phyloP scores from a whole-genome alignment of 1,139 yeast genomes.

The Candida albicans region DNA sequence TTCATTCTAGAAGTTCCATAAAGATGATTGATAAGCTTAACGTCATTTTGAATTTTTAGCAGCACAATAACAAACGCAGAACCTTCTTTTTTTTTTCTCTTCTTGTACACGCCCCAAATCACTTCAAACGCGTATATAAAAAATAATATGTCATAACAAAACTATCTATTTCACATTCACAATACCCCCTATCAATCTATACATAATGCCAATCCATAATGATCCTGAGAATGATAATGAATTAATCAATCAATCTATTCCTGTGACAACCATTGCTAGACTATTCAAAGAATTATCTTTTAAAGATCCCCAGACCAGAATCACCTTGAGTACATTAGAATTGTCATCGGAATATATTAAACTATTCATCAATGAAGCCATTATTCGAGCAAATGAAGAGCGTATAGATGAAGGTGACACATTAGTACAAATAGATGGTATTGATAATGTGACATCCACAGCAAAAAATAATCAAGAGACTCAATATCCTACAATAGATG shows the following conservation, averaged over 20 bases:
- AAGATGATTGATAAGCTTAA: too few species aligned
- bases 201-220: neutral
- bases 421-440: constrained; percentile 30
- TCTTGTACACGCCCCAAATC: too few species aligned
- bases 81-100: too few species aligned
- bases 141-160: too few species aligned
- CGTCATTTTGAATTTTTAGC: too few species aligned
- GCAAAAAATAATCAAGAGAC: constrained; percentile 11
- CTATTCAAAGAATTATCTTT: constrained; percentile 56
- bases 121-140: too few species aligned
- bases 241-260: constrained; percentile 15
- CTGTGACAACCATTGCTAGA: constrained; percentile 53
- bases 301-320: constrained; percentile 45
- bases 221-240: neutral
- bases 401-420: constrained; percentile 34
- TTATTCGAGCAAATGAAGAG: constrained; percentile 59
- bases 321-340: constrained; percentile 50
- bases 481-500: constrained; percentile 20
- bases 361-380: constrained; percentile 64
- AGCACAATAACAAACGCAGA: too few species aligned
- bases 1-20: too few species aligned
- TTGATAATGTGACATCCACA: constrained; percentile 23
- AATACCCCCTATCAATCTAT: neutral
- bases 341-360: constrained; percentile 57
- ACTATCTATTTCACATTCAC: too few species aligned